Evolutionary conservation across 2,329 filamentous ascomycete species (phyloP).

Genomic region (Hymenoscyphus infarciens): DNA sequence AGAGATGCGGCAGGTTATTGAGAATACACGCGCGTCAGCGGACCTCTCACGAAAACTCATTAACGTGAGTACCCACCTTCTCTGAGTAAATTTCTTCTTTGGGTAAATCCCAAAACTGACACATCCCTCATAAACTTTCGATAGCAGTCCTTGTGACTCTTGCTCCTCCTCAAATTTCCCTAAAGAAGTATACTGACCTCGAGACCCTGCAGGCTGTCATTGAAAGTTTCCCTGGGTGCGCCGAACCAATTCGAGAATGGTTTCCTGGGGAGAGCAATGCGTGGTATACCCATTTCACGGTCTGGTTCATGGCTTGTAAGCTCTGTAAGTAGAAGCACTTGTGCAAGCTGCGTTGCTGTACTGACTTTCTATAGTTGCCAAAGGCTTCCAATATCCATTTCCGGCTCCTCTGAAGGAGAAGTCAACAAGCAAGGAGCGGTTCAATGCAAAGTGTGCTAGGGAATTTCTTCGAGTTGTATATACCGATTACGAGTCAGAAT

Average conservation of each 20-base stretch:
- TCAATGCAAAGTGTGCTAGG: not conserved
- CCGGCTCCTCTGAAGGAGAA: not conserved
- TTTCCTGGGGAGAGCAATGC: not conserved
- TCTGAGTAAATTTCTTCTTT: too few species aligned
- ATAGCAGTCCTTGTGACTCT: too few species aligned
- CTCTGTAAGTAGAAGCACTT: not conserved
- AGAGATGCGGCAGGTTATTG: not conserved
- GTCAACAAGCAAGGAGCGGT: not conserved
- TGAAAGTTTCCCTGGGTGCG: not conserved
- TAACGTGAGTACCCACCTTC: not conserved
- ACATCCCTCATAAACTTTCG: too few species aligned
- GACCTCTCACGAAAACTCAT: not conserved
- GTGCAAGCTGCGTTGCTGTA: not conserved
- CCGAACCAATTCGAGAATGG: not conserved
- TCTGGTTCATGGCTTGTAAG: not conserved
- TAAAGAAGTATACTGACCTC: too few species aligned
- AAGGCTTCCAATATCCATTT: not conserved
- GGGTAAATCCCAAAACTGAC: too few species aligned
- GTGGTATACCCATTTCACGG: not conserved
- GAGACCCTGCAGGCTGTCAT: not conserved
- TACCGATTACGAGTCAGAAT: not conserved
- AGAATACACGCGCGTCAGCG: not conserved
- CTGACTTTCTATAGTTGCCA: not conserved
- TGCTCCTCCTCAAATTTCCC: too few species aligned
- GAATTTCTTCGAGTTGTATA: not conserved